These are phyloP conservation scores for Colletotrichum falcatum DNA, from an alignment of 2,329 filamentous ascomycete species.

Conservation along the genomic window DNA sequence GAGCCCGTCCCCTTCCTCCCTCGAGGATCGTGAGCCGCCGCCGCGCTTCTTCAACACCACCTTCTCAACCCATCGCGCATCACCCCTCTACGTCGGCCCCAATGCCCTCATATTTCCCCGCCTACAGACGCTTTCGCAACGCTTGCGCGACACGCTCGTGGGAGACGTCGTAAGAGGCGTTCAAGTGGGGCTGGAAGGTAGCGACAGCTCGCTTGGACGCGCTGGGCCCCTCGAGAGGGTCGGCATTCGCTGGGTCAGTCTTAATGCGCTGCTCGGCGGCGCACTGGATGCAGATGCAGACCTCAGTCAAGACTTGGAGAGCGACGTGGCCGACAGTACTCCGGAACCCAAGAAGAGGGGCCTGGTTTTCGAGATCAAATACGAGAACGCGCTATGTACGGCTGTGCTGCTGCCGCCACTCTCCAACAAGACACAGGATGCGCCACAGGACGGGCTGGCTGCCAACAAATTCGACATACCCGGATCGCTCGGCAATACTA, in stretches of 20 bases:
- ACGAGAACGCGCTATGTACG: slow-evolving; percentile 64
- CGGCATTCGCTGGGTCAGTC: slow-evolving; percentile 59
- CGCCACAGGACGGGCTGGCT: background rate
- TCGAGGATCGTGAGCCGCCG: slow-evolving; percentile 43
- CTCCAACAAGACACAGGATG: slow-evolving; percentile 1
- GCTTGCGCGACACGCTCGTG: slow-evolving; percentile 66
- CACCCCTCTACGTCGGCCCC: slow-evolving; percentile 63
- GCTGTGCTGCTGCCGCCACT: slow-evolving; percentile 62
- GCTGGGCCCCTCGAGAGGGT: slow-evolving; percentile 61
- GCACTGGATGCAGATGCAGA: slow-evolving; percentile 22
- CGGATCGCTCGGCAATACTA: background rate
- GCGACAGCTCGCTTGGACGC: slow-evolving; percentile 53
- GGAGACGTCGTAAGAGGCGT: slow-evolving; percentile 72
- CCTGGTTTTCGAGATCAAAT: slow-evolving; percentile 61
- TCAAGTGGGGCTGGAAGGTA: slow-evolving; percentile 61
- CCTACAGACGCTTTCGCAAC: slow-evolving; percentile 58
- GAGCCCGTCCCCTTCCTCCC: background rate
- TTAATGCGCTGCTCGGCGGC: slow-evolving; percentile 49
- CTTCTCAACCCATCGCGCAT: slow-evolving; percentile 67
- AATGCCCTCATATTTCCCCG: slow-evolving; percentile 52
- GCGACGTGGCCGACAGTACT: slow-evolving; percentile 16
- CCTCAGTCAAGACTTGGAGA: slow-evolving; percentile 25
- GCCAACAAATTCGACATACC: slow-evolving; percentile 18
- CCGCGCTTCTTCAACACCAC: slow-evolving; percentile 69
- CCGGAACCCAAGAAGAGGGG: slow-evolving; percentile 44